phyloP scores from a whole-genome alignment of 2,329 filamentous ascomycete species.

The Stemphylium lycopersici region DNA sequence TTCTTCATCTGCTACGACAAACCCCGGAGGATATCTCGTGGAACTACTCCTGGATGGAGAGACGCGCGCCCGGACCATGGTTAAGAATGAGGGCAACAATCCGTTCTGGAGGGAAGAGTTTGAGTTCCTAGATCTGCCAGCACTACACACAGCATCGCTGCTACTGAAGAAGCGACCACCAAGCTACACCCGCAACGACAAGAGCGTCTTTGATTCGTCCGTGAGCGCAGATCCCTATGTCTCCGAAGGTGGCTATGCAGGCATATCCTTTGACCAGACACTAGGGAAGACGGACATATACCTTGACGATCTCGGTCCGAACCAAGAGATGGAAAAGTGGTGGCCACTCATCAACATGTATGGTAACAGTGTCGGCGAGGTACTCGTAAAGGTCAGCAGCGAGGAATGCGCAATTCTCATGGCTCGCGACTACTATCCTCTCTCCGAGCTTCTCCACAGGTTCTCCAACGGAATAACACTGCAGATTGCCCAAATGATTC shows the following conservation, averaged over 20 bases:
- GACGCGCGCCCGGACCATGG: constrained; percentile 75
- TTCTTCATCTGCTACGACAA: constrained; percentile 38
- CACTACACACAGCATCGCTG: constrained; percentile 72
- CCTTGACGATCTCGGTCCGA: constrained; percentile 77
- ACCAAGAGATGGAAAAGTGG: constrained; percentile 83
- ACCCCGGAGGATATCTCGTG: constrained; percentile 72
- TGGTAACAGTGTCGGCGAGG: constrained; percentile 78
- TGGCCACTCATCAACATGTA: constrained; percentile 79
- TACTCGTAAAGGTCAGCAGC: constrained; percentile 81
- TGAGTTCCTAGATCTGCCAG: constrained; percentile 75
- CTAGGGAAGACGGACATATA: constrained; percentile 81
- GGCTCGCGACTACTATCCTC: constrained; percentile 79
- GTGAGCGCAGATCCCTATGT: constrained; percentile 38
- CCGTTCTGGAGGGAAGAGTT: constrained; percentile 86
- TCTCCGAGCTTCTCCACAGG: constrained; percentile 82
- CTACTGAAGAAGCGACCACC: constrained; percentile 68
- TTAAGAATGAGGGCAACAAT: constrained; percentile 71
- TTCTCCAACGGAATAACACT: constrained; percentile 84
- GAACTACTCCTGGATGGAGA: constrained; percentile 83
- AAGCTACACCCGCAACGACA: constrained; percentile 46
- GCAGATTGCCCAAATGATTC: constrained; percentile 80
- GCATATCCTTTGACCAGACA: constrained; percentile 56
- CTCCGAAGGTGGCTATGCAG: constrained; percentile 52
- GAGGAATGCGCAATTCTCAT: constrained; percentile 91
- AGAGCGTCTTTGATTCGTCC: constrained; percentile 46